Base-by-base conservation (phyloP, 192 early-diverging fungal species). In the Nowakowskiella sp. region DNA sequence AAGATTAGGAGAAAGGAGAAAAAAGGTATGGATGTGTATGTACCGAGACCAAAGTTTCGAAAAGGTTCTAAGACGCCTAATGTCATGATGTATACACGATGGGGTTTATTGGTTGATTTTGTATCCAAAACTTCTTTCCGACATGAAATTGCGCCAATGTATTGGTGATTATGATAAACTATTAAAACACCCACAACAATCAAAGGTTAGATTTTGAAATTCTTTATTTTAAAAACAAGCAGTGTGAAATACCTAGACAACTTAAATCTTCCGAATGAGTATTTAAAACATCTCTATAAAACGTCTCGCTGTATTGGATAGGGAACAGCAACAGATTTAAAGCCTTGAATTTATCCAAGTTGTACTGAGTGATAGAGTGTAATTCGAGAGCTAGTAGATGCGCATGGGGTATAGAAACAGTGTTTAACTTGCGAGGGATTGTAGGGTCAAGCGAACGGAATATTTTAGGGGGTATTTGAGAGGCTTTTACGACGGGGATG, bases 1-100 rank as follows among this genome's bases (percentile, higher is more conserved):
- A 24, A 58, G 39, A 58, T n/a, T 19, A 60, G 10, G 47, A 13
- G 34, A 47, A 19, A 47, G 34, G 10, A 19, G 39, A 19, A 47
- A 13, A 28, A 19, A n/a, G 22, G 4, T 6, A 10, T 8, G 32
- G 57, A 25, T n/a, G 45, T 34, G 6, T 8, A 21, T 31, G 56
- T 78, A 72, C 89, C 91, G 34, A 94, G 64, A 0, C 86, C 85
- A 24, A 86, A 71, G n/a, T 83, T 65, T 23, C 93, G 69, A 55
- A 86, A 94, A 8, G 87, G 86, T 7, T 78, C 78, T 25, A 97
- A 68, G 30, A 97, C 90, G 28, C 91, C 91, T 44, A 97, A 69
- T 1, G 93, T 97, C 88, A 91, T 89, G 57, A 97, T 91, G 60
- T 94, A 94, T 25, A 92, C 70, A 4, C 58, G 55, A 9, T 48